phyloP scores from a whole-genome alignment of 176 grass and related monocot species.

The Musa beccarii region DNA sequence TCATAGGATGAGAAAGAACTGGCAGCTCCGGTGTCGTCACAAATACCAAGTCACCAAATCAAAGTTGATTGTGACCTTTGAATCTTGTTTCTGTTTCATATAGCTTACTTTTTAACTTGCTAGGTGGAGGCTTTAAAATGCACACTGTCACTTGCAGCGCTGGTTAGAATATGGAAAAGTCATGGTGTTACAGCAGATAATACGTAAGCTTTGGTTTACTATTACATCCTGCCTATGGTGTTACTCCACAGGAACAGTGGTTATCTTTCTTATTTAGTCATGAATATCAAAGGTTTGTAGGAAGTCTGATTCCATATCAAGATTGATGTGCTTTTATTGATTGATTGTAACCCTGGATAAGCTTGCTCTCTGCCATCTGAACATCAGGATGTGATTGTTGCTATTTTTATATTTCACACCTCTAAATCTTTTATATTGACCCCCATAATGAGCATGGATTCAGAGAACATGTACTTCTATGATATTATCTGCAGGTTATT shows the following conservation, averaged over 20 bases:
- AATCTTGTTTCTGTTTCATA: background rate
- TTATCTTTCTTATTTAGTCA: background rate
- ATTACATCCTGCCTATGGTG: background rate
- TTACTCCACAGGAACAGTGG: no score
- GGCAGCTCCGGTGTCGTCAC: no score
- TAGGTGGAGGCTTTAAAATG: slow-evolving; percentile 93
- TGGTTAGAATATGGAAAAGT: slow-evolving; percentile 66
- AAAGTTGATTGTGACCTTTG: background rate
- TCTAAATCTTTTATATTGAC: no score
- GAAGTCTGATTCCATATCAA: background rate
- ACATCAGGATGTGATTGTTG: background rate
- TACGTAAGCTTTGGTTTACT: slow-evolving; percentile 30
- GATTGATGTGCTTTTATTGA: no score
- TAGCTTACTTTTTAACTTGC: slow-evolving; percentile 18
- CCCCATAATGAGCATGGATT: no score
- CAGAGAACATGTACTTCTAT: no score
- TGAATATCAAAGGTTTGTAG: background rate
- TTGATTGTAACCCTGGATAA: no score
- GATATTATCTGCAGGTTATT: no score
- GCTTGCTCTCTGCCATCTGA: no score
- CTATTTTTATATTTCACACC: background rate
- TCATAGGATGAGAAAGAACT: background rate
- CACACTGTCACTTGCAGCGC: slow-evolving; percentile 48
- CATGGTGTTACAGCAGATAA: slow-evolving; percentile 83
- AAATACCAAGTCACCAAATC: background rate